Evolutionary conservation across 805 yeast genomes (phyloP).

Genomic region (Kodamaea lidongshanica): DNA sequence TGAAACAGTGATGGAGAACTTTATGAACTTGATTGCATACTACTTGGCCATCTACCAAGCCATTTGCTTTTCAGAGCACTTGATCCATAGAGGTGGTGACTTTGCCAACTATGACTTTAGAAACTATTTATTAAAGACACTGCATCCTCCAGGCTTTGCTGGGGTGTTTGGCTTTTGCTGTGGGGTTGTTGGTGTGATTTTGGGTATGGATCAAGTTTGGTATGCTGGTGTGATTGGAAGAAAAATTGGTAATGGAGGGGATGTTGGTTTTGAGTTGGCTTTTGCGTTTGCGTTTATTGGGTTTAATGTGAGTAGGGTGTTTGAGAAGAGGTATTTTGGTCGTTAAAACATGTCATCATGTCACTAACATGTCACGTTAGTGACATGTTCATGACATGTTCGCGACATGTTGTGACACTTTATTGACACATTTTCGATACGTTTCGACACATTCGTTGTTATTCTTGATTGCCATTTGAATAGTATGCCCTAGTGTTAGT

Average conservation of each 20-base stretch:
- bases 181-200: constrained; percentile 79
- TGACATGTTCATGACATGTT: no score
- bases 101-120: constrained; percentile 56
- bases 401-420: no score
- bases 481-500: no score
- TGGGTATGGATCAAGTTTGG: constrained; percentile 88
- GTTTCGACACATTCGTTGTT: no score
- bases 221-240: constrained; percentile 65
- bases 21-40: constrained; percentile 89
- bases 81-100: constrained; percentile 63
- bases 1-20: constrained; percentile 66
- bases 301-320: constrained; percentile 51
- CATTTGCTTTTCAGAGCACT: constrained; percentile 74
- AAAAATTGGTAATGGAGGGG: constrained; percentile 73
- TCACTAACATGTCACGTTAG: no score
- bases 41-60: constrained; percentile 82
- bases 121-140: constrained; percentile 50
- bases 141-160: constrained; percentile 71
- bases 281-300: constrained; percentile 60
- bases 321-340: constrained; percentile 61
- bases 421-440: no score
- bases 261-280: constrained; percentile 79
- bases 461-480: no score
- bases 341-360: constrained; percentile 28
- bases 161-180: constrained; percentile 72